Base-by-base conservation (phyloP, 306 rosid genomes). In the Alnus glutinosa region DNA sequence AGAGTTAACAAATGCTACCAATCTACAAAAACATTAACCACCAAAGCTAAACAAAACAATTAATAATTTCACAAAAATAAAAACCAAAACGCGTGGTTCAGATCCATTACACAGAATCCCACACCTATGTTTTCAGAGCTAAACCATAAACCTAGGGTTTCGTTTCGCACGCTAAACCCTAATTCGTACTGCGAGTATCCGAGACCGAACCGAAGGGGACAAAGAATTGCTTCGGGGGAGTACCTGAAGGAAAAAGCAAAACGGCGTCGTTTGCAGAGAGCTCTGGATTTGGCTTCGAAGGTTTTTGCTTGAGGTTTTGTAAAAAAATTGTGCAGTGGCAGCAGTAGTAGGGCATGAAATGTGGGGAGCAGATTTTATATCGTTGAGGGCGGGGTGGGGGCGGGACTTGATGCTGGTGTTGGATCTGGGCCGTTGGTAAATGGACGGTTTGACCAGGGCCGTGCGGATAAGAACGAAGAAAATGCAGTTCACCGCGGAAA, bases 111-210 rank as follows among this genome's bases (percentile, higher is more conserved):
- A 37, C n/a, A 49, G 1, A 51, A 37, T 18, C 73, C 14, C 10
- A 44, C 18, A 44, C 13, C 63, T 47, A 57, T 5, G 71, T 34
- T 55, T 49, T 54, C 46, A 8, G 5, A 62, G 54, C 50, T 4
- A 64, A 50, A 36, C 54, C 46, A 58, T n/a, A 37, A 55, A 66
- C 61, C 89, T 78, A 85, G 92, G 91, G 87, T 85, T 92, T 85
- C 74, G 84, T 85, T 89, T 86, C 74, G 59, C 7, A 71, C 9
- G 19, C 42, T 66, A 85, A 84, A 86, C 91, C 86, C 88, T 79
- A 87, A 85, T 23, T 23, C 23, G 66, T 66, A 37, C 71, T 13
- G 36, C 10, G 42, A 18, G 28, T 42, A 10, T 49, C 5, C 71
- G 19, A 30, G 32, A 46, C 32, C 4, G 34, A 42, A 4, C n/a